phyloP scores from a whole-genome alignment of 2,329 filamentous ascomycete genomes.

The Colletotrichum spaethianum region DNA sequence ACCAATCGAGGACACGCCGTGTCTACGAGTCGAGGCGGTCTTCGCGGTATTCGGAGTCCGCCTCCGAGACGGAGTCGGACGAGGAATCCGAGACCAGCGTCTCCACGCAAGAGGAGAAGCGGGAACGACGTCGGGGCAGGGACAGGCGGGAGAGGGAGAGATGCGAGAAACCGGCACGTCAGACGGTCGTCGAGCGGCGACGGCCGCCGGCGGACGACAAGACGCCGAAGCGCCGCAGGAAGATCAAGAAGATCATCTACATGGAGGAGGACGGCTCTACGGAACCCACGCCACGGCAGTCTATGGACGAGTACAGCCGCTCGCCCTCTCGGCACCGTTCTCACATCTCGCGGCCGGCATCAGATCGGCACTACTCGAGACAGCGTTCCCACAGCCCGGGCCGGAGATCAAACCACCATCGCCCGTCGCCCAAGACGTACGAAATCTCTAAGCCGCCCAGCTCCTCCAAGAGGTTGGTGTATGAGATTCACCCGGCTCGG shows the following conservation, averaged over 20 bases:
- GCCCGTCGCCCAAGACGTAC: constrained; percentile 12
- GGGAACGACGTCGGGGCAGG: constrained; percentile 40
- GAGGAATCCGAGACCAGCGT: constrained; percentile 55
- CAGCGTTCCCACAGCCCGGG: constrained; percentile 29
- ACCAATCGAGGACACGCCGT: constrained; percentile 53
- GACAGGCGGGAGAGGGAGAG: constrained; percentile 23
- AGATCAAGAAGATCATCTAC: constrained; percentile 34
- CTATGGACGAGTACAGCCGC: constrained; percentile 24
- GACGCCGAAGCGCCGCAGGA: constrained; percentile 27
- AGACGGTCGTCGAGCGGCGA: constrained; percentile 32
- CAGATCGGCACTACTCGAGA: constrained; percentile 31
- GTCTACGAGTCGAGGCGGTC: constrained; percentile 50
- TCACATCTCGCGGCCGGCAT: constrained; percentile 35
- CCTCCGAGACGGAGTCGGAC: constrained; percentile 54
- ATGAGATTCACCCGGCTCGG: background rate
- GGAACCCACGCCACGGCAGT: constrained; percentile 19
- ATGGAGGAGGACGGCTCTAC: constrained; percentile 35
- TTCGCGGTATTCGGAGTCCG: constrained; percentile 48
- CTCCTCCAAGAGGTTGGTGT: constrained; percentile 28
- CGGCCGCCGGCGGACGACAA: constrained; percentile 41
- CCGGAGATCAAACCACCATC: constrained; percentile 28
- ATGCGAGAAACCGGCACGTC: constrained; percentile 7
- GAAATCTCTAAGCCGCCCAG: constrained; percentile 24
- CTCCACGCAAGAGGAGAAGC: constrained; percentile 51
- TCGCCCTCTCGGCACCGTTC: constrained; percentile 37